Percentiles rank a stretch among this genome's conserved stretches.
Conservation (phyloP, 2,329 filamentous ascomycete species). For the Talaromyces albobiverticillius region DNA sequence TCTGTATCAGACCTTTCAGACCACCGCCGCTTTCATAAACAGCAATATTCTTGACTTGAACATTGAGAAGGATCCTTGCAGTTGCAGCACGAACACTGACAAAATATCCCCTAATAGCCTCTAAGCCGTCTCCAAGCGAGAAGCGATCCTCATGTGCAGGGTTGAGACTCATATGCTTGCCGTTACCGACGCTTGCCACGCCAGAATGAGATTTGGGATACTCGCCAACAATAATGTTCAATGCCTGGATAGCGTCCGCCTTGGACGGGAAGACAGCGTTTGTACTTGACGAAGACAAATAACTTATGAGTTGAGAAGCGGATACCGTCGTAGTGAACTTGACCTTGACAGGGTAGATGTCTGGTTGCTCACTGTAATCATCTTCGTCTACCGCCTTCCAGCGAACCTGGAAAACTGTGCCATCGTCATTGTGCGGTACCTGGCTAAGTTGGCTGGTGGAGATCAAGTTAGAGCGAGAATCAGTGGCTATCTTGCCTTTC, state of each 20-base stretch:
- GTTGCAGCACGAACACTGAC: slow-evolving; percentile 60
- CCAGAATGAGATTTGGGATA: slow-evolving; percentile 40
- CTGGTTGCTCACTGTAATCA: slow-evolving; percentile 27
- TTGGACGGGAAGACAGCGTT: slow-evolving; percentile 41
- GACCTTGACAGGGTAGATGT: slow-evolving; percentile 36
- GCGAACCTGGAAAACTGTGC: slow-evolving; percentile 24
- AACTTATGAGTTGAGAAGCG: slow-evolving; percentile 44
- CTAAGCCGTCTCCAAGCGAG: slow-evolving; percentile 52
- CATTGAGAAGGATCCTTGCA: slow-evolving; percentile 58
- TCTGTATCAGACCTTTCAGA: not conserved
- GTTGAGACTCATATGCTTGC: slow-evolving; percentile 51
- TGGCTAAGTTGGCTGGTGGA: slow-evolving; percentile 26
- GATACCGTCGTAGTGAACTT: slow-evolving; percentile 32
- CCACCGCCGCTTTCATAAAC: slow-evolving; percentile 50
- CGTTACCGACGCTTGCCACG: slow-evolving; percentile 51
- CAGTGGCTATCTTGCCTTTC: slow-evolving; percentile 33
- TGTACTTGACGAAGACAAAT: slow-evolving; percentile 35
- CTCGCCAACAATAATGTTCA: slow-evolving; percentile 58
- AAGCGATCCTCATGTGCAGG: slow-evolving; percentile 46
- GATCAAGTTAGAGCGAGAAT: slow-evolving; percentile 39
- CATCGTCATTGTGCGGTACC: slow-evolving; percentile 15
- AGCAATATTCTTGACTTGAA: slow-evolving; percentile 60
- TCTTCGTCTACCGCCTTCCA: slow-evolving; percentile 38
- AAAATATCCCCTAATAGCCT: slow-evolving; percentile 61
- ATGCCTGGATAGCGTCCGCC: slow-evolving; percentile 52